These are phyloP conservation scores for Noccaea bulbosa DNA, from an alignment of 345 rosid species.

Conservation along the genomic window DNA sequence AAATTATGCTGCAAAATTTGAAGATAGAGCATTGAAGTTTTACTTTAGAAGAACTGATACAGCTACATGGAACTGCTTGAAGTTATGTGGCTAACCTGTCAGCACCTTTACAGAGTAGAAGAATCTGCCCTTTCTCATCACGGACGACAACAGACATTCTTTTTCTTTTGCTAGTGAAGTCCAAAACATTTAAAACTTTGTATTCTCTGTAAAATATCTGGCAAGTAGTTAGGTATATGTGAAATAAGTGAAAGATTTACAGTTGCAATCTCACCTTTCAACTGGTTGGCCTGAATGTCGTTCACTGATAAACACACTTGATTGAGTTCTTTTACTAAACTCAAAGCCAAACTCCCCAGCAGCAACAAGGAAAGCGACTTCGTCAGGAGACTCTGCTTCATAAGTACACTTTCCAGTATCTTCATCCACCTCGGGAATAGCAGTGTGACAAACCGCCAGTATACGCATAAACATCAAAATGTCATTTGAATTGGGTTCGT, in stretches of 20 bases:
- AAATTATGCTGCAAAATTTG: constrained; percentile 59
- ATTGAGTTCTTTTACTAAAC: constrained; percentile 66
- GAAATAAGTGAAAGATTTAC: constrained; percentile 13
- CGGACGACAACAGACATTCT: constrained; percentile 80
- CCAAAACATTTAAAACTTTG: constrained; percentile 70
- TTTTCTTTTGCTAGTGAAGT: constrained; percentile 70
- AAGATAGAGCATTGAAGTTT: constrained; percentile 21
- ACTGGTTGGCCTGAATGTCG: constrained; percentile 44
- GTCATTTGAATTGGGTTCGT: constrained; percentile 47
- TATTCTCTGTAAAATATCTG: constrained; percentile 55
- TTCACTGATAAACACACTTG: constrained; percentile 57
- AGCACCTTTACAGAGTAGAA: constrained; percentile 86
- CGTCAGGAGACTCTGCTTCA: constrained; percentile 92
- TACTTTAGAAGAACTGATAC: constrained; percentile 11
- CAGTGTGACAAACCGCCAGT: constrained; percentile 76
- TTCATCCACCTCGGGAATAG: constrained; percentile 63
- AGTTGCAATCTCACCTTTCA: constrained; percentile 52
- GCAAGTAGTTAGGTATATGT: constrained; percentile 6
- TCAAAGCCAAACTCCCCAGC: constrained; percentile 75
- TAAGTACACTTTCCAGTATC: constrained; percentile 54
- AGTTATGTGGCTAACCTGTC: constrained; percentile 57
- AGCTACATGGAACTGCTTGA: constrained; percentile 25
- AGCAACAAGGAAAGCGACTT: constrained; percentile 72
- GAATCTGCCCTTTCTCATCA: constrained; percentile 62
- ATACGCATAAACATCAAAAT: constrained; percentile 66